A percentile compares a stretch with the other conserved stretches of the same genome.
phyloP scores from a whole-genome alignment of 257 asterid species.

The Petrea volubilis region DNA sequence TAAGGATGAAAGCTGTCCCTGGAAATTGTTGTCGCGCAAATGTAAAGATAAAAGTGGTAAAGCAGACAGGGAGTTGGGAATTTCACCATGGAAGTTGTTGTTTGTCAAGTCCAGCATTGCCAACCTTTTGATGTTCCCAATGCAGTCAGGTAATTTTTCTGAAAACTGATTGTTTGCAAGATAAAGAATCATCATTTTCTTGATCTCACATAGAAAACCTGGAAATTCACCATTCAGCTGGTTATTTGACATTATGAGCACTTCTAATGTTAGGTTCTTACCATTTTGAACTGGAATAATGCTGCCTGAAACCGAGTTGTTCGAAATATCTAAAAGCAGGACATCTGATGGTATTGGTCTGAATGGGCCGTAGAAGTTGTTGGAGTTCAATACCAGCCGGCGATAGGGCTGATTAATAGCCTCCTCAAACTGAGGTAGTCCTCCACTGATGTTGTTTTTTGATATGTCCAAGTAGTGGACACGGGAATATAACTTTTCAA shows the following conservation, averaged over 20 bases:
- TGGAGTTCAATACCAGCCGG: constrained; percentile 23
- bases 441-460: constrained; percentile 26
- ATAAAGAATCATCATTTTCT: constrained; percentile 23
- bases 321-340: constrained; percentile 23
- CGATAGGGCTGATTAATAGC: background rate
- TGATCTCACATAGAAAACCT: constrained; percentile 5
- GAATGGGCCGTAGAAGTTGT: constrained; percentile 3
- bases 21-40: constrained; percentile 22
- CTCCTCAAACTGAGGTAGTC: constrained; percentile 23
- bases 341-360: constrained; percentile 20
- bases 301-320: constrained; percentile 18
- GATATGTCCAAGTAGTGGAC: constrained; percentile 28
- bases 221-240: constrained; percentile 19
- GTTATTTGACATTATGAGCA: constrained; percentile 22
- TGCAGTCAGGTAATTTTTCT: constrained; percentile 23
- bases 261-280: constrained; percentile 20
- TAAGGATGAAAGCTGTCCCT: constrained; percentile 19
- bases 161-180: constrained; percentile 24
- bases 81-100: constrained; percentile 17
- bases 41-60: constrained; percentile 7
- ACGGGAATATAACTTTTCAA: background rate
- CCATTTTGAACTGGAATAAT: constrained; percentile 10
- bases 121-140: background rate
- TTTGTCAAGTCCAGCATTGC: constrained; percentile 24
- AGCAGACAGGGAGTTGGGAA: background rate